Conservation (phyloP, 164 flowering plant species). For the Nelumbo lutea region DNA sequence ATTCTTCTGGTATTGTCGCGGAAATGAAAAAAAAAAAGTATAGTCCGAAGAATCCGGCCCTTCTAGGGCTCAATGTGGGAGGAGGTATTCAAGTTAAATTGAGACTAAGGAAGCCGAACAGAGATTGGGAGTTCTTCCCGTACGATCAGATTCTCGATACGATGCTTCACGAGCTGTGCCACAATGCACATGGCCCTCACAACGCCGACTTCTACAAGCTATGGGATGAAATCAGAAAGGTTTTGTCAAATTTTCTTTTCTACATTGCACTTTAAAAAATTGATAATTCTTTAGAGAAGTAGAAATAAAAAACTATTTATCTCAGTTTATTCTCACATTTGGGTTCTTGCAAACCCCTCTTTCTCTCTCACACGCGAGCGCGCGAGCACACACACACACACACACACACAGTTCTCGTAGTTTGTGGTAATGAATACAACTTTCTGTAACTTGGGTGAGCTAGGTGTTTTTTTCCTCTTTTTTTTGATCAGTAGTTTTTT, state of each 20-base stretch:
- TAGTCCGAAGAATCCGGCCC: constrained; percentile 70
- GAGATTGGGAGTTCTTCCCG: constrained; percentile 71
- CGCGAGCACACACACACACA: too few species aligned
- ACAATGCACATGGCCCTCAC: constrained; percentile 85
- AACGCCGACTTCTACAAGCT: constrained; percentile 86
- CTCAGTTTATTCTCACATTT: too few species aligned
- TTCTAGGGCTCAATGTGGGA: constrained; percentile 83
- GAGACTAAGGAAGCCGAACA: constrained; percentile 65
- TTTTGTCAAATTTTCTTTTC: constrained; percentile 7
- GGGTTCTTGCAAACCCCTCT: too few species aligned
- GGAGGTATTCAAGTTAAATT: constrained; percentile 74
- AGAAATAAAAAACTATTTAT: background rate
- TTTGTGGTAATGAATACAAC: too few species aligned
- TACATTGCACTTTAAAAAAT: background rate
- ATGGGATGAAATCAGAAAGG: constrained; percentile 94
- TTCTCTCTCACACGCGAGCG: too few species aligned
- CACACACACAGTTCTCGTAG: too few species aligned
- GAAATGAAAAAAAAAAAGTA: background rate
- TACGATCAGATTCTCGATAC: constrained; percentile 82
- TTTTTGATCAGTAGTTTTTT: too few species aligned
- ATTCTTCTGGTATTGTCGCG: background rate
- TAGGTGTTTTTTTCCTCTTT: too few species aligned
- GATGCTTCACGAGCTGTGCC: constrained; percentile 98
- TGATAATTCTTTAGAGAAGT: background rate
- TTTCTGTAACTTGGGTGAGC: too few species aligned